Conservation (phyloP, 352 stramenopile genomes). For the Globisporangium takayamanum region DNA sequence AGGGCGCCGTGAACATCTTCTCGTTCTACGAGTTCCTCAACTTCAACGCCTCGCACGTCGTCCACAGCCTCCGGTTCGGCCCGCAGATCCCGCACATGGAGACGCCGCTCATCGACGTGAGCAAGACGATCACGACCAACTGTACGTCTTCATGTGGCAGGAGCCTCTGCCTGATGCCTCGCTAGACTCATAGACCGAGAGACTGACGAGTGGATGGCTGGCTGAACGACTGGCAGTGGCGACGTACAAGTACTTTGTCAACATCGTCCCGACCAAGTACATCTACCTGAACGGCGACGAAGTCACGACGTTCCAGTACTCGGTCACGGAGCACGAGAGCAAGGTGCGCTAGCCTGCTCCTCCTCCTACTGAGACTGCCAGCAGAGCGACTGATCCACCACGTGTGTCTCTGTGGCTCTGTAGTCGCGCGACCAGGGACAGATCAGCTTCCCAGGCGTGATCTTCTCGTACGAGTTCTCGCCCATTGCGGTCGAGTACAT, state of each 20-base stretch:
- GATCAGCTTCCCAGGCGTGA: constrained; percentile 76
- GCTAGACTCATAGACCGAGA: neutral
- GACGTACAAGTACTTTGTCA: constrained; percentile 89
- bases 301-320: constrained; percentile 84
- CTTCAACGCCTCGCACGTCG: constrained; percentile 83
- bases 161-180: neutral
- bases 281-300: constrained; percentile 65
- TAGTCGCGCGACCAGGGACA: constrained; percentile 37
- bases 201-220: neutral
- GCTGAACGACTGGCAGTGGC: constrained; percentile 33
- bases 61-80: constrained; percentile 76
- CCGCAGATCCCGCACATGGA: constrained; percentile 80
- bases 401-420: neutral
- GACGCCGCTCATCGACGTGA: constrained; percentile 78
- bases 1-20: constrained; percentile 81
- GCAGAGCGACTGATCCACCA: neutral
- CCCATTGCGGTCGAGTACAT: constrained; percentile 86
- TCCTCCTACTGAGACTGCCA: neutral
- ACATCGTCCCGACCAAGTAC: constrained; percentile 79
- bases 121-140: constrained; percentile 78
- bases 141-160: constrained; percentile 22
- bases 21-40: constrained; percentile 85
- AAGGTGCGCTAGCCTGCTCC: constrained; percentile 14
- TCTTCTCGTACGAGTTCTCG: constrained; percentile 87
- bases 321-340: constrained; percentile 76